Base-by-base conservation (phyloP, 768 basidiomycete species). In the Tulasnella sp. region DNA sequence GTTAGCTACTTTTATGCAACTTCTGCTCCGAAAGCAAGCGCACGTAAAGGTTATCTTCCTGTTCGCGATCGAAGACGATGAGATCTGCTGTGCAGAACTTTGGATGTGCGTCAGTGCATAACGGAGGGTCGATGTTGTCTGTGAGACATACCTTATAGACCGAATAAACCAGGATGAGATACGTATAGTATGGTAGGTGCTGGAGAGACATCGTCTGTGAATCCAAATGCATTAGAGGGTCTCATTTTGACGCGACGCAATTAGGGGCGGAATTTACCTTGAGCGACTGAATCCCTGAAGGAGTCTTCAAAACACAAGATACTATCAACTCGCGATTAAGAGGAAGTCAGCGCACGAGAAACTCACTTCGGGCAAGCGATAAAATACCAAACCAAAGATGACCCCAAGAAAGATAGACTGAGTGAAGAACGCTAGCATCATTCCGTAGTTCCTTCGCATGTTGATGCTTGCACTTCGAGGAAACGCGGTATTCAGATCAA, bases 61-160 rank as follows among this genome's bases (percentile, higher is more conserved):
- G 69, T 58, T 78, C 77, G 7, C 77, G 70, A 63, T 78, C 76
- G 50, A 77, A 78, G 51, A 77, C 72, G 53, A 74, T 67, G 34
- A 75, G 68, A 34, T 69, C 59, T 67, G 42, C 68, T 67, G 63
- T 72, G 73, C 65, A 59, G 50, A 63, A 64, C 60, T 61, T 52
- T 21, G 27, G 34, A n/a, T 17, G 30, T 17, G 47, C 26, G 58
- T 50, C 7, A 56, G 34, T 51, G 60, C 47, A 55, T 32, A 48
- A 21, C 11, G 41, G 23, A 41, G 30, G 55, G 19, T 21, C 7
- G 62, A 65, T 49, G 17, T n/a, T 17, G 34, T 38, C 53, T 26
- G 27, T 8, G 21, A 10, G n/a, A 45, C 49, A 38, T 44, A 62
- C 61, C 19, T 50, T 26, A 41, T 62, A 62, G 17, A 62, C 42